Conservation (phyloP, 75 land plant species). For the Picea sitchensis region DNA sequence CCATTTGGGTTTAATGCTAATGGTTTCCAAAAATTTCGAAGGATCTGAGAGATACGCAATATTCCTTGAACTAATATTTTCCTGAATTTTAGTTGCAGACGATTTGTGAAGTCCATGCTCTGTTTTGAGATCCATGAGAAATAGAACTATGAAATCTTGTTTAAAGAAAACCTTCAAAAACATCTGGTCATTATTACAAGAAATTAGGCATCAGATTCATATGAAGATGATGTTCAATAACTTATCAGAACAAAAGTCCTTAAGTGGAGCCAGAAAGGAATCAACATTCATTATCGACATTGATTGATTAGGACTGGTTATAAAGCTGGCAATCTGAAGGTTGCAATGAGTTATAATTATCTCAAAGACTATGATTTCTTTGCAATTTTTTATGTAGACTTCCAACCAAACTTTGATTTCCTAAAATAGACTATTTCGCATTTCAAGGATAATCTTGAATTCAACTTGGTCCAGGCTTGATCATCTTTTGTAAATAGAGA, state of each 20-base stretch:
- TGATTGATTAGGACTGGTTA: constrained; percentile 67
- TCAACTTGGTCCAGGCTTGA: constrained; percentile 74
- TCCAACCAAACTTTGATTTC: constrained; percentile 77
- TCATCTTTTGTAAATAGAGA: constrained; percentile 88
- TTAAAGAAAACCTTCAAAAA: too few relatives aligned
- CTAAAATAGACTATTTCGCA: constrained; percentile 71
- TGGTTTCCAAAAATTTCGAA: too few relatives aligned
- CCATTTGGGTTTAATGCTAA: too few relatives aligned
- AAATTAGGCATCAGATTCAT: constrained; percentile 36
- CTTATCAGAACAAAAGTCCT: constrained; percentile 63
- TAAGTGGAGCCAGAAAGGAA: constrained; percentile 67
- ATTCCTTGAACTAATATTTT: too few relatives aligned
- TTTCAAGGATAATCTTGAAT: constrained; percentile 80
- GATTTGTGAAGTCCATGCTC: too few relatives aligned
- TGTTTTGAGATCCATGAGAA: too few relatives aligned
- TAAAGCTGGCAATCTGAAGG: constrained; percentile 83
- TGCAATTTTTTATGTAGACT: constrained; percentile 86
- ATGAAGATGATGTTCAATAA: constrained; percentile 51
- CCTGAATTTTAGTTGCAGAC: too few relatives aligned
- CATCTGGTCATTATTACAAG: too few relatives aligned
- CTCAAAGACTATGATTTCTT: constrained; percentile 85
- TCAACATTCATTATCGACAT: constrained; percentile 71
- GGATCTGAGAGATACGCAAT: too few relatives aligned
- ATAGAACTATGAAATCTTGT: too few relatives aligned
- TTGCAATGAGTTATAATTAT: constrained; percentile 80